Conservation (phyloP, 2,329 filamentous ascomycete genomes). For the Penicillium decumbens region DNA sequence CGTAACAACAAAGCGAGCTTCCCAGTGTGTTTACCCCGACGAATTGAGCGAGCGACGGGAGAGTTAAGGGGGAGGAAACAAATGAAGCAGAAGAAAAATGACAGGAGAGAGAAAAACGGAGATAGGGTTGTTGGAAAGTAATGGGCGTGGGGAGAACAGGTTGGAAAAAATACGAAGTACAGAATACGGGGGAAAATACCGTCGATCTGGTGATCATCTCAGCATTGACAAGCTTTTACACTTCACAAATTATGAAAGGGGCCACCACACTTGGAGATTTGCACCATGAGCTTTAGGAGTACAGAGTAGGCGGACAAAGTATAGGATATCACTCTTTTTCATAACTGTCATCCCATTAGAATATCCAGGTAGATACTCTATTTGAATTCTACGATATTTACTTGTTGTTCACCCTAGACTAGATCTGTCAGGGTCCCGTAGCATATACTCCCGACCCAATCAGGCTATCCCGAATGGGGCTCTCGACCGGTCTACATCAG, state of each 20-base stretch:
- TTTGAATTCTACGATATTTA: neutral
- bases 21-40: conserved; percentile 10
- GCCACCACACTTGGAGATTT: too few relatives aligned
- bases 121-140: conserved; percentile 1
- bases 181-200: neutral
- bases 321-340: too few relatives aligned
- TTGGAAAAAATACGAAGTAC: neutral
- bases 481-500: neutral
- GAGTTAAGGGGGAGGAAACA: neutral
- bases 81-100: neutral
- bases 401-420: neutral
- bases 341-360: neutral
- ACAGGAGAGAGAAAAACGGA: conserved; percentile 4
- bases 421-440: neutral
- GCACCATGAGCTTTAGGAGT: too few relatives aligned
- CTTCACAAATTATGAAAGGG: too few relatives aligned
- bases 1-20: conserved; percentile 10
- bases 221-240: neutral
- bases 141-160: conserved; percentile 5
- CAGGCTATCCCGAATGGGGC: neutral
- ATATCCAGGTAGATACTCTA: neutral
- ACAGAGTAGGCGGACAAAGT: too few relatives aligned
- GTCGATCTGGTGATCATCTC: conserved; percentile 7
- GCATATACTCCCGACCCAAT: neutral
- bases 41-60: conserved; percentile 18